A percentile compares a stretch with the other conserved stretches of the same genome.
phyloP scores from a whole-genome alignment of 225 moss, liverwort and hornwort species.

The Climacium dendroides region DNA sequence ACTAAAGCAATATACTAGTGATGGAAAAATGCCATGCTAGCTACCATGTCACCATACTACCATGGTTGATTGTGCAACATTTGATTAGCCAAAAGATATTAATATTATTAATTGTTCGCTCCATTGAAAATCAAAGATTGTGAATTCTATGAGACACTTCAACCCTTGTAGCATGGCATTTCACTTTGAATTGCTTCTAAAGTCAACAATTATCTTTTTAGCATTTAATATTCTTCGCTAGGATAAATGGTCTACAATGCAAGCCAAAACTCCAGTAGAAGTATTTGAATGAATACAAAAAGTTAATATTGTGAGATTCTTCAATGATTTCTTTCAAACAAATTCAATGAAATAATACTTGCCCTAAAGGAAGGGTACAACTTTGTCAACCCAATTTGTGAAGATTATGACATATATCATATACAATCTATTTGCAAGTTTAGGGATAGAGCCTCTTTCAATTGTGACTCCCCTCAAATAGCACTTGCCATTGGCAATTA shows the following conservation, averaged over 20 bases:
- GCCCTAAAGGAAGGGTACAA: rapidly evolving
- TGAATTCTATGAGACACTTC: background rate
- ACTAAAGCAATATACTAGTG: background rate
- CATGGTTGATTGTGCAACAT: background rate
- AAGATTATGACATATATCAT: background rate
- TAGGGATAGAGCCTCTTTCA: background rate
- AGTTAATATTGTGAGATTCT: background rate
- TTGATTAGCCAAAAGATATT: background rate
- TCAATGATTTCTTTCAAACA: background rate
- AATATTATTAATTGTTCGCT: no score
- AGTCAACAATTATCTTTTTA: background rate
- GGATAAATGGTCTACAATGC: background rate
- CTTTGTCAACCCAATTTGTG: background rate
- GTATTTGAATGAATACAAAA: background rate
- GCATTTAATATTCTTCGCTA: rapidly evolving
- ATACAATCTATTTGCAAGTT: rapidly evolving
- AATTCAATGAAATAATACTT: background rate
- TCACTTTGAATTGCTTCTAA: background rate
- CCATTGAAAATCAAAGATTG: background rate
- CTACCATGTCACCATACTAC: background rate
- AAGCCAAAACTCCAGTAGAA: background rate
- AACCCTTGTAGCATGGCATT: background rate
- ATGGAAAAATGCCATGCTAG: background rate
- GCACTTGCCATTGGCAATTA: no score
- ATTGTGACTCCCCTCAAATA: background rate